Conservation (phyloP, 495 filamentous ascomycete species). For the Aspergillus incahuasiensis region DNA sequence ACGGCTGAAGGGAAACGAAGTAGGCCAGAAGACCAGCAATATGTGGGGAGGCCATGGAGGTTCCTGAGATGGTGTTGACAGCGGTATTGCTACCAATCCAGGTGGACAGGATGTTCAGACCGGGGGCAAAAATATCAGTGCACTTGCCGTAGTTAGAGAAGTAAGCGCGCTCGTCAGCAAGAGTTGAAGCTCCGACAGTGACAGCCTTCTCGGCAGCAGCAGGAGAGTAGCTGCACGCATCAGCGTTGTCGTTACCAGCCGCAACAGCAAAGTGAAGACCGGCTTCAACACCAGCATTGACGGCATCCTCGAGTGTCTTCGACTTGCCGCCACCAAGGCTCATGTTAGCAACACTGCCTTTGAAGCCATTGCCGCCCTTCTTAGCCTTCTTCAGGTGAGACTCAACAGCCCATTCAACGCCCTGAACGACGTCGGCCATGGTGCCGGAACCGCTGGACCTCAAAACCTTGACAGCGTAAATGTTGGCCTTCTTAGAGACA, state of each 20-base stretch:
- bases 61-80: conserved; percentile 97
- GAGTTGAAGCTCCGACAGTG: conserved; percentile 91
- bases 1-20: conserved; percentile 91
- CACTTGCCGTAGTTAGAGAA: conserved; percentile 99
- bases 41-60: conserved; percentile 98
- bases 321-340: conserved; percentile 96
- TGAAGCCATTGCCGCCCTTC: conserved; percentile 89
- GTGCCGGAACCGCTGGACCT: conserved; percentile 95
- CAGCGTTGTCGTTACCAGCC: conserved; percentile 96
- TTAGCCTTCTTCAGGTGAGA: conserved; percentile 68
- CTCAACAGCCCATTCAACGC: conserved; percentile 91
- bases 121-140: conserved; percentile 98
- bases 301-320: conserved; percentile 77
- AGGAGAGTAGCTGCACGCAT: conserved; percentile 99
- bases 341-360: conserved; percentile 99
- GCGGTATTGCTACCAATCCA: conserved; percentile 96
- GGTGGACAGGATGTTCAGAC: conserved; percentile 93
- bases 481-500: conserved; percentile 96
- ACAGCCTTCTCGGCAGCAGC: conserved; percentile 89
- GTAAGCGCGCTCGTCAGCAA: conserved; percentile 95
- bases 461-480: conserved; percentile 97
- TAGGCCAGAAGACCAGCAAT: conserved; percentile 95
- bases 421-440: conserved; percentile 98
- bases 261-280: conserved; percentile 97
- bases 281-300: conserved; percentile 85